phyloP scores from a whole-genome alignment of 495 filamentous ascomycete genomes.

The Lepidopterella palustris region DNA sequence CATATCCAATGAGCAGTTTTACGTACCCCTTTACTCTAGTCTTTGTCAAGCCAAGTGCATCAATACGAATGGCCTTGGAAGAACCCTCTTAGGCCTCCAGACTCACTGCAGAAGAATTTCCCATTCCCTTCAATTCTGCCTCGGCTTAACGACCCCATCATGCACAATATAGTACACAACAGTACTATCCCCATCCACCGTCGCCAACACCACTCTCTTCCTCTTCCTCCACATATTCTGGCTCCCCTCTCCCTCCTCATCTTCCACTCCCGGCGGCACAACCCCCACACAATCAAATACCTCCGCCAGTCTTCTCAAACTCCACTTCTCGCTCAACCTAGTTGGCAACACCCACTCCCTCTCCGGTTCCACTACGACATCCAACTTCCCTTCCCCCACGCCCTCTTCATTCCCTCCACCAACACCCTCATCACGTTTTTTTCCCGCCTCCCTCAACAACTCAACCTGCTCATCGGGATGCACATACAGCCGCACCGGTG shows the following conservation, averaged over 20 bases:
- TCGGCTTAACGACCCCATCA: constrained; percentile 90
- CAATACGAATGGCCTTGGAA: no score
- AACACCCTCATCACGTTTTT: background rate
- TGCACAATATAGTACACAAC: constrained; percentile 93
- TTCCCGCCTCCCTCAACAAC: constrained; percentile 44
- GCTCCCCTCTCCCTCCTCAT: constrained; percentile 25
- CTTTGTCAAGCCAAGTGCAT: no score
- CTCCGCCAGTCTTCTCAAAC: constrained; percentile 61
- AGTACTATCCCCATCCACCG: constrained; percentile 82
- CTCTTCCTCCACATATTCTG: constrained; percentile 32
- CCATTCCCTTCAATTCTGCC: constrained; percentile 64
- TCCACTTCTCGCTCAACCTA: constrained; percentile 77
- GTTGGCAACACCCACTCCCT: constrained; percentile 84
- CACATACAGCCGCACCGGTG: constrained; percentile 76
- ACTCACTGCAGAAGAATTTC: no score
- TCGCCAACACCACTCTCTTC: constrained; percentile 76
- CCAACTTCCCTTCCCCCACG: constrained; percentile 41
- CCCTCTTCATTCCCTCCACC: constrained; percentile 3
- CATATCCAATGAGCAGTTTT: no score
- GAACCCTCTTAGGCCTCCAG: no score
- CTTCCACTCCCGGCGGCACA: constrained; percentile 39
- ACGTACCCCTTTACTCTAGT: no score
- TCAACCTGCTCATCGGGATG: constrained; percentile 90
- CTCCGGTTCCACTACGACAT: constrained; percentile 47
- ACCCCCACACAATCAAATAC: constrained; percentile 70